Conservation (phyloP, 2,329 filamentous ascomycete genomes). For the Pestalotiopsis sp. region DNA sequence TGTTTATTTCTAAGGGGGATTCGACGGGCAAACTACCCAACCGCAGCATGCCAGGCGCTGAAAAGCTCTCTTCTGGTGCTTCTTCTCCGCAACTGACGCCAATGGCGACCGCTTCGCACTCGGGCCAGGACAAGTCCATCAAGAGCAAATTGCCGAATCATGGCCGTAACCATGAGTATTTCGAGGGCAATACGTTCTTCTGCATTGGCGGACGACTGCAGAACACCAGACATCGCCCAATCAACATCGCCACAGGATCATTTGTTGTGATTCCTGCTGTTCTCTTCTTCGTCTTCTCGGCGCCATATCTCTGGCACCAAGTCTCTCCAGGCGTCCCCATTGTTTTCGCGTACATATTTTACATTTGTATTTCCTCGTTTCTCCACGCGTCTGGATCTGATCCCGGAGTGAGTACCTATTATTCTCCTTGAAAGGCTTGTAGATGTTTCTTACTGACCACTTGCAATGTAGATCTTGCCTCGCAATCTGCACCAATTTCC, state of each 20-base stretch:
- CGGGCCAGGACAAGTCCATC: constrained; percentile 24
- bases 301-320: constrained; percentile 82
- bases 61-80: constrained; percentile 80
- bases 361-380: constrained; percentile 90
- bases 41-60: constrained; percentile 67
- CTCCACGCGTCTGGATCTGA: constrained; percentile 90
- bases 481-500: constrained; percentile 83
- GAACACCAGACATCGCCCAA: constrained; percentile 83
- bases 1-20: constrained; percentile 66
- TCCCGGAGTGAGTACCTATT: constrained; percentile 72
- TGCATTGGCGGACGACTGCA: constrained; percentile 84
- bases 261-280: constrained; percentile 77
- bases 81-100: constrained; percentile 69
- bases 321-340: constrained; percentile 89
- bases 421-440: too few species aligned
- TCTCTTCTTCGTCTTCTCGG: constrained; percentile 86
- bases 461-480: constrained; percentile 73
- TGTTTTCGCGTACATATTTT: constrained; percentile 88
- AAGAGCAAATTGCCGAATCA: constrained; percentile 43
- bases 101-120: constrained; percentile 24
- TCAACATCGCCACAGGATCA: constrained; percentile 85
- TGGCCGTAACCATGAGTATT: constrained; percentile 87
- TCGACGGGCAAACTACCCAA: constrained; percentile 49
- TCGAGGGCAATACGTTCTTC: constrained; percentile 90
- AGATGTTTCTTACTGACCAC: neutral